Percentiles rank a stretch among this genome's conserved stretches.
Conservation (phyloP, 805 yeast species). For the Starmerella vitae region DNA sequence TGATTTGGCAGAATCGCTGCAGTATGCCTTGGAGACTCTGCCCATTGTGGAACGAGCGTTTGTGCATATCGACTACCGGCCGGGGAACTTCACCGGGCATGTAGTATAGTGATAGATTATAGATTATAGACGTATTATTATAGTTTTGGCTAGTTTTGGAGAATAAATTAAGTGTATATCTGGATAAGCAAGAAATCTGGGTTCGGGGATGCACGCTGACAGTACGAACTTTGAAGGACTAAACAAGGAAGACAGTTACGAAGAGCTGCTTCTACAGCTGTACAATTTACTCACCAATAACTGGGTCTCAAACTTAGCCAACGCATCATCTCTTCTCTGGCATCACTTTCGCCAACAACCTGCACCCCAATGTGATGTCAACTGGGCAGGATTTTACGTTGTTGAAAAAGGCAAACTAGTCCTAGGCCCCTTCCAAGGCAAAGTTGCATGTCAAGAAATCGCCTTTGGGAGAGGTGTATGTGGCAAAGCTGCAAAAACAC, state of each 20-base stretch:
- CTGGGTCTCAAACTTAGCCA: conserved; percentile 85
- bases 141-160: too few species aligned
- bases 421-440: conserved; percentile 91
- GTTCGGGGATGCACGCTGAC: conserved; percentile 68
- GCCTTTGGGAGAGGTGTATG: conserved; percentile 77
- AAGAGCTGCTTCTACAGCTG: conserved; percentile 46
- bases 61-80: conserved; percentile 53
- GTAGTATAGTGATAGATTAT: conserved; percentile 10
- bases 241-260: conserved; percentile 39
- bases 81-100: conserved; percentile 31
- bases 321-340: conserved; percentile 79
- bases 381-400: conserved; percentile 92
- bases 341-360: conserved; percentile 58
- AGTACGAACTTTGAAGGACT: conserved; percentile 39
- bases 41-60: conserved; percentile 70
- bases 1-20: conserved; percentile 69
- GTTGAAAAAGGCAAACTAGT: conserved; percentile 39
- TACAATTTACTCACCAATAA: conserved; percentile 51
- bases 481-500: conserved; percentile 59
- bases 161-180: too few species aligned
- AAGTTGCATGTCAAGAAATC: conserved; percentile 86
- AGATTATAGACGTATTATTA: background rate
- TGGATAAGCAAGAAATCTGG: too few species aligned
- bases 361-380: conserved; percentile 36
- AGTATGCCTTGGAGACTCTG: conserved; percentile 63